A percentile compares a stretch with the other conserved stretches of the same genome.
Evolutionary conservation across 75 land plant species (phyloP).

Genomic region (Chamaecyparis obtusa): DNA sequence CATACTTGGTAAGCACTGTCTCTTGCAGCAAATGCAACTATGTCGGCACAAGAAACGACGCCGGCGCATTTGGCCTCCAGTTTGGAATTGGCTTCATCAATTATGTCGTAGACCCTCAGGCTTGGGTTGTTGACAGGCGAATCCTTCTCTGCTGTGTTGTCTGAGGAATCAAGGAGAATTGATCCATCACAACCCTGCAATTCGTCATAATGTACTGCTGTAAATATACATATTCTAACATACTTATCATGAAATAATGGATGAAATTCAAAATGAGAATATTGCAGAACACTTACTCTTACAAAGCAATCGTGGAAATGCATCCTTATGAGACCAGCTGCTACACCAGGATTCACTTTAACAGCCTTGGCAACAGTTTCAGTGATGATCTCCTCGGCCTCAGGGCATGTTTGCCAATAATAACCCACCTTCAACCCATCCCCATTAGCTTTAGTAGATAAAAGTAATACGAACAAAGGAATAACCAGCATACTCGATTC

Average conservation of each 20-base stretch:
- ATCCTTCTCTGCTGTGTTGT: conserved; percentile 26
- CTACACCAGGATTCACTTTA: conserved; percentile 25
- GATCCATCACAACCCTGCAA: conserved; percentile 25
- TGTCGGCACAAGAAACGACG: too few relatives aligned
- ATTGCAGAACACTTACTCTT: not conserved
- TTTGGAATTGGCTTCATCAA: too few relatives aligned
- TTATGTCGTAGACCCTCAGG: too few relatives aligned
- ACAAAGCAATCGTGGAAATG: conserved; percentile 65
- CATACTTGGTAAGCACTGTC: conserved; percentile 6
- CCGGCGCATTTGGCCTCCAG: too few relatives aligned
- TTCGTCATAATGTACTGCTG: not conserved
- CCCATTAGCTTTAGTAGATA: too few relatives aligned
- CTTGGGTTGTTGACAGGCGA: conserved; percentile 15
- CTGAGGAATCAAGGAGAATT: conserved; percentile 13
- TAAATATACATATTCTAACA: too few relatives aligned
- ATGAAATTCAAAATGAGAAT: too few relatives aligned
- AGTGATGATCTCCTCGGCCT: conserved; percentile 48
- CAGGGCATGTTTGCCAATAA: conserved; percentile 22
- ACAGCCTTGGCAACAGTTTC: conserved; percentile 38
- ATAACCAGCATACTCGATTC: too few relatives aligned
- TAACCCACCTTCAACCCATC: conserved; percentile 17
- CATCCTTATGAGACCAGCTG: conserved; percentile 54
- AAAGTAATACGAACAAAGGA: too few relatives aligned
- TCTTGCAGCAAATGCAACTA: conserved; percentile 35
- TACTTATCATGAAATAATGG: too few relatives aligned